Percentiles rank a stretch among this genome's conserved stretches.
These are phyloP conservation scores for Boletus reticuloceps DNA, from an alignment of 768 basidiomycete species.

Conservation along the genomic window DNA sequence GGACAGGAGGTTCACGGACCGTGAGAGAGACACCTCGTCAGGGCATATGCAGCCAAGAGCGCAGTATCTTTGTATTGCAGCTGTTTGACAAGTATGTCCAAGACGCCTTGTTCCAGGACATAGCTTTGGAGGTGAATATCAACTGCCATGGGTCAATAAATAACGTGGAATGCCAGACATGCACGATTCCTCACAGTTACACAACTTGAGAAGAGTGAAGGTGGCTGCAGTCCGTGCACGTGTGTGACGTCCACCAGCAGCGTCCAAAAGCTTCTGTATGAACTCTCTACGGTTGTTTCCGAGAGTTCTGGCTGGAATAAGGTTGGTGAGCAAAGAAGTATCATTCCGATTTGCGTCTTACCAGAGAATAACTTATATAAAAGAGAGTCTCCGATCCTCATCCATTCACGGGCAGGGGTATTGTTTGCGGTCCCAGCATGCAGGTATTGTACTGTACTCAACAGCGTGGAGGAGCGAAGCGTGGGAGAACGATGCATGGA, in stretches of 20 bases:
- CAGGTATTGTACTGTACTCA: constrained; percentile 1
- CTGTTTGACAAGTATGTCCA: constrained; percentile 1
- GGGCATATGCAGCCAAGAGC: constrained; percentile 4
- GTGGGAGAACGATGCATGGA: constrained; percentile 2
- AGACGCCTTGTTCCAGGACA: background rate
- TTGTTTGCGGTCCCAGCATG: constrained; percentile 1
- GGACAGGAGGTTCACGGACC: background rate
- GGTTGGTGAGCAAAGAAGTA: background rate
- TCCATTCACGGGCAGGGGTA: constrained; percentile 5
- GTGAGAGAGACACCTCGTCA: background rate
- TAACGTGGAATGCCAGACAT: background rate
- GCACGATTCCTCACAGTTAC: background rate
- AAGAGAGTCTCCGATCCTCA: constrained; percentile 8
- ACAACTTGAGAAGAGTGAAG: constrained; percentile 8
- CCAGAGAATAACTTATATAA: constrained; percentile 5
- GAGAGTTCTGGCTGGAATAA: background rate
- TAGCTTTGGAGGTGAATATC: background rate
- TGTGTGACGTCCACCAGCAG: background rate
- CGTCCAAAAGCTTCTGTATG: constrained; percentile 4
- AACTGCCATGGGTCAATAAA: background rate
- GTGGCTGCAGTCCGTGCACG: constrained; percentile 2
- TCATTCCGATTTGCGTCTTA: background rate
- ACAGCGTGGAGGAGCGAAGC: constrained; percentile 1
- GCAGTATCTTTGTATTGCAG: constrained; percentile 1
- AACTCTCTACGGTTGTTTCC: constrained; percentile 1